Base-by-base conservation (phyloP, 2,329 filamentous ascomycete species). In the Dothidotthia symphoricarpi region DNA sequence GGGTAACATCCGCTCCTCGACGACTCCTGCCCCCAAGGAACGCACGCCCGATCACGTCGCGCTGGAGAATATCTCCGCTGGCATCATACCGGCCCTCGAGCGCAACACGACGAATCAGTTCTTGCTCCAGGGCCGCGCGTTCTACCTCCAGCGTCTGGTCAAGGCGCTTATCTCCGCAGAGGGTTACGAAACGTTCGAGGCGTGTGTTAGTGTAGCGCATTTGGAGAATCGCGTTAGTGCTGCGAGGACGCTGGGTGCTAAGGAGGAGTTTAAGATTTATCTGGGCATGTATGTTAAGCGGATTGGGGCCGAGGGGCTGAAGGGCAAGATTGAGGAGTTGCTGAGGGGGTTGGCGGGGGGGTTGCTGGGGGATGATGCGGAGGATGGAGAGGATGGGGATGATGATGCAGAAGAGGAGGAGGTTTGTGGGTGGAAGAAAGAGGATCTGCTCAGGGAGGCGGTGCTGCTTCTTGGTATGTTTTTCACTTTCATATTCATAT, bases 281-380 rank as follows among this genome's bases (percentile, higher is more conserved):
- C 73, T 98, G n/a, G 85, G 89, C 59, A 97, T 97, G 89, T 98
- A 98, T 59, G 91, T 90, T 3, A 97, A 96, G 71, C 83, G 93
- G 0, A 79, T 98, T 5, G 93, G 93, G 1, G 88, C 89, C 0
- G 94, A 98, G 66, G 89, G 89, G 0, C 72, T 91, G 34, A 82
- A 85, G 52, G 77, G 81, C 39, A 98, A 98, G 70, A 89, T 96
- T 2, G 91, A 97, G 63, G 94, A 98, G 70, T 73, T 98, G 8
- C 73, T 97, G 17, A 85, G 88, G 52, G 85, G 81, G 30, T 72
- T 98, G 28, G 74, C 95, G 32, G 89, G 90, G 6, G 85, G 86
- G 4, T 63, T 83, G 6, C 69, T 78, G 26, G 34, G 79, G 76
- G 53, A 75, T 76, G 60, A 76, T 44, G 19, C 5, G 5, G 19